Percentiles rank a stretch among this genome's conserved stretches.
phyloP scores from a whole-genome alignment of 768 basidiomycete genomes.

The Mycena polygramma region DNA sequence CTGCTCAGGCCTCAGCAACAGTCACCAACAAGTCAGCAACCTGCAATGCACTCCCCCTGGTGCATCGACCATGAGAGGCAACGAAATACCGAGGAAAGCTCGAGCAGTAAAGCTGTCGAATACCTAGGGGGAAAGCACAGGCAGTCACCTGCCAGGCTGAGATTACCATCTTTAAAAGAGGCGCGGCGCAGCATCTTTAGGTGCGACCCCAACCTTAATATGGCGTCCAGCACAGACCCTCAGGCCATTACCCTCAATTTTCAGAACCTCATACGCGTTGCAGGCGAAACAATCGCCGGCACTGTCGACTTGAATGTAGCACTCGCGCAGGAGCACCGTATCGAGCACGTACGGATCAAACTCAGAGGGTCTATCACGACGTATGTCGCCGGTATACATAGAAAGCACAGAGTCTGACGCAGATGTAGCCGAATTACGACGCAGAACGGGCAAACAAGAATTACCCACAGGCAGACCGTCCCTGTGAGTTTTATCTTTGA shows the following conservation, averaged over 20 bases:
- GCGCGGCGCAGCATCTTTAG: too few species aligned
- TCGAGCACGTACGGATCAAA: conserved; percentile 25
- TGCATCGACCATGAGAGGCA: too few species aligned
- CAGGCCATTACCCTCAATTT: conserved; percentile 5
- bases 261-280: neutral
- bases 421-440: conserved; percentile 4
- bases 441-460: conserved; percentile 9
- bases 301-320: conserved; percentile 15
- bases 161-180: too few species aligned
- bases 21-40: too few species aligned
- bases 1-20: too few species aligned
- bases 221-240: neutral
- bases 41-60: too few species aligned
- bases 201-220: neutral
- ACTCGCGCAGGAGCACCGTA: conserved; percentile 11
- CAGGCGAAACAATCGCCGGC: conserved; percentile 1
- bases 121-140: too few species aligned
- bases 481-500: neutral
- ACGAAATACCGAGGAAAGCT: too few species aligned
- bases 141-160: too few species aligned
- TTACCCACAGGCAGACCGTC: conserved; percentile 9
- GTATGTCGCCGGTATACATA: neutral
- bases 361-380: conserved; percentile 19
- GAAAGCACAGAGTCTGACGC: neutral
- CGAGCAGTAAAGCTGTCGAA: too few species aligned